A percentile compares a stretch with the other conserved stretches of the same genome.
phyloP scores from a whole-genome alignment of 2,329 filamentous ascomycete species.

The Trichophyton verrucosum region DNA sequence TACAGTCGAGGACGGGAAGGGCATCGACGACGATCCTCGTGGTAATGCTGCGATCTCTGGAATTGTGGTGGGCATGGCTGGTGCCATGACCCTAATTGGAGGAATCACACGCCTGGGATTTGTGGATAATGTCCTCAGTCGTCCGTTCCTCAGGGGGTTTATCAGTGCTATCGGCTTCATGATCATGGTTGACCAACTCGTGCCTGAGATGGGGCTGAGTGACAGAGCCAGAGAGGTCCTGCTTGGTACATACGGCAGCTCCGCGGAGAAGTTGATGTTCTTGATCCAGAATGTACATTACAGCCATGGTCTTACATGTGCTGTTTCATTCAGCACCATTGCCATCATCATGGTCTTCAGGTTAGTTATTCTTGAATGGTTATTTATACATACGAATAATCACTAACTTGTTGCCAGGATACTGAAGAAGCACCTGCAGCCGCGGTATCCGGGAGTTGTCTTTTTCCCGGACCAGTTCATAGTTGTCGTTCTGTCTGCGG shows the following conservation, averaged over 20 bases:
- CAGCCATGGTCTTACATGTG: slow-evolving; percentile 61
- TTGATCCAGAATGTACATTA: slow-evolving; percentile 54
- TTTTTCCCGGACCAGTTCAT: slow-evolving; percentile 87
- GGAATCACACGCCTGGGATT: slow-evolving; percentile 80
- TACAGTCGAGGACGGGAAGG: slow-evolving; percentile 57
- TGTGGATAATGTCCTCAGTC: slow-evolving; percentile 82
- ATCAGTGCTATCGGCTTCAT: slow-evolving; percentile 96
- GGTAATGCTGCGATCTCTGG: slow-evolving; percentile 76
- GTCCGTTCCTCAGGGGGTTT: slow-evolving; percentile 86
- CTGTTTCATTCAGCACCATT: slow-evolving; percentile 69
- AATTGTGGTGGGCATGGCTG: slow-evolving; percentile 75
- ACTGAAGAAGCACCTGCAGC: slow-evolving; percentile 67
- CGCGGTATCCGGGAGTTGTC: slow-evolving; percentile 64
- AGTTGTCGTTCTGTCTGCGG: slow-evolving; percentile 72
- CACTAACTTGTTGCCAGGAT: slow-evolving; percentile 42
- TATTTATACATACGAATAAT: not conserved
- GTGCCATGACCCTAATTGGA: slow-evolving; percentile 75
- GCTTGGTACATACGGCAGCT: slow-evolving; percentile 70
- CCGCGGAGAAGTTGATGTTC: slow-evolving; percentile 73
- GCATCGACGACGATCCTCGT: slow-evolving; percentile 52
- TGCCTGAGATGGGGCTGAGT: slow-evolving; percentile 74
- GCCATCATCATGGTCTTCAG: slow-evolving; percentile 79
- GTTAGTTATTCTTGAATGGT: slow-evolving; percentile 37
- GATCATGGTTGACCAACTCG: slow-evolving; percentile 87
- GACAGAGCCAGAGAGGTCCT: slow-evolving; percentile 48